These are phyloP conservation scores for Sclerotinia borealis DNA, from an alignment of 2,329 filamentous ascomycete genomes.

Conservation along the genomic window DNA sequence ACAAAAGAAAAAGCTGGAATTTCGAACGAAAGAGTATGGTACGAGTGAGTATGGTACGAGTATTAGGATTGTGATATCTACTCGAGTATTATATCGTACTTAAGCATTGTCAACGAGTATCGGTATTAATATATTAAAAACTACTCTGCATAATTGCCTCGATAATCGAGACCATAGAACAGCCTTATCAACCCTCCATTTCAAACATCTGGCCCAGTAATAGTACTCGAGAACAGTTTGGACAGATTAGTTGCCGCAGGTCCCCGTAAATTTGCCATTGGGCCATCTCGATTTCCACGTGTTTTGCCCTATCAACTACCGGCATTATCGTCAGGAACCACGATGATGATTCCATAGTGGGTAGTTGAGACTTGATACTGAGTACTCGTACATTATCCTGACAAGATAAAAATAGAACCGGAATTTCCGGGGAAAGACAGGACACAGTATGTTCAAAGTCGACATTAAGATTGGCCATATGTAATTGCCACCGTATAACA, in stretches of 20 bases:
- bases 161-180: not conserved
- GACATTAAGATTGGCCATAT: constrained; percentile 13
- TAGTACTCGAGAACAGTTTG: not conserved
- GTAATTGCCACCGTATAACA: not conserved
- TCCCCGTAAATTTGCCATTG: constrained; percentile 18
- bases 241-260: constrained; percentile 19
- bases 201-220: not conserved
- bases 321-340: too few species aligned
- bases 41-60: not conserved
- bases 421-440: not conserved
- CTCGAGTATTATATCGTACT: too few species aligned
- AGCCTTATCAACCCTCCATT: not conserved
- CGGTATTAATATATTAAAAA: not conserved
- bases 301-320: too few species aligned
- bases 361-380: not conserved
- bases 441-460: not conserved
- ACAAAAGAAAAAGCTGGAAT: not conserved
- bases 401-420: not conserved
- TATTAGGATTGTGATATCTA: not conserved
- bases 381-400: not conserved
- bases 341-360: not conserved
- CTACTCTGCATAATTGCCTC: not conserved
- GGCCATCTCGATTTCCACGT: not conserved
- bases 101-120: too few species aligned
- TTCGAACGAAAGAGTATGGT: too few species aligned